These are phyloP conservation scores for Tilletia indica DNA, from an alignment of 1,284 basidiomycete genomes.

Conservation along the genomic window DNA sequence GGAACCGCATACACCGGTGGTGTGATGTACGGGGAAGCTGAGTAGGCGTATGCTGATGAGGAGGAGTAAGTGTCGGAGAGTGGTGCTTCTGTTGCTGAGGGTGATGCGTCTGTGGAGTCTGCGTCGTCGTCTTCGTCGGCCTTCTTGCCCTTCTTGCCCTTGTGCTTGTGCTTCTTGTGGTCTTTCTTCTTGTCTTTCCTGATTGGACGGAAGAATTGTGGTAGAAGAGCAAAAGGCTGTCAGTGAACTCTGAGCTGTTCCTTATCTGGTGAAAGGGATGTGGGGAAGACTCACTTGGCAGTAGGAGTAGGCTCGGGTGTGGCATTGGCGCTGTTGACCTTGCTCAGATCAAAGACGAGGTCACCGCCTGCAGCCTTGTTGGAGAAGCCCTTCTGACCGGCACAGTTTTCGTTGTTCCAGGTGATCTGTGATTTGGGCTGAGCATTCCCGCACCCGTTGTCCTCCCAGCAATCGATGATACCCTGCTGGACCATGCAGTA, in stretches of 20 bases:
- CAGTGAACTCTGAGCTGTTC: background rate
- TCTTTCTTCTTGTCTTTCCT: background rate
- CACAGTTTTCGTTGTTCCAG: constrained; percentile 2
- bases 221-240: background rate
- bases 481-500: background rate
- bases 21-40: no score
- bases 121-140: background rate
- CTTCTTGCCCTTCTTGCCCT: background rate
- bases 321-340: background rate
- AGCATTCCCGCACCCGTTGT: background rate
- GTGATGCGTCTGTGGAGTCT: background rate
- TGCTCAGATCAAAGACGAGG: constrained; percentile 3
- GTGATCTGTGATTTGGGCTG: background rate
- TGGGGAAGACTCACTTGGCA: background rate
- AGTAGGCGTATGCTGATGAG: no score
- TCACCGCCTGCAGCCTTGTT: background rate
- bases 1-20: no score
- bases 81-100: background rate
- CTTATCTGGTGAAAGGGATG: background rate
- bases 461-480: constrained; percentile 1
- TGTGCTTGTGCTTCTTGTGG: constrained; percentile 17
- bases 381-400: background rate
- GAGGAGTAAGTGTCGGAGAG: background rate
- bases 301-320: background rate
- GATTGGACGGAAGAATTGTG: background rate